A percentile compares a stretch with the other conserved stretches of the same genome.
Conservation (phyloP, 371 early-diverging fungal species). For the Mortierella sp. region DNA sequence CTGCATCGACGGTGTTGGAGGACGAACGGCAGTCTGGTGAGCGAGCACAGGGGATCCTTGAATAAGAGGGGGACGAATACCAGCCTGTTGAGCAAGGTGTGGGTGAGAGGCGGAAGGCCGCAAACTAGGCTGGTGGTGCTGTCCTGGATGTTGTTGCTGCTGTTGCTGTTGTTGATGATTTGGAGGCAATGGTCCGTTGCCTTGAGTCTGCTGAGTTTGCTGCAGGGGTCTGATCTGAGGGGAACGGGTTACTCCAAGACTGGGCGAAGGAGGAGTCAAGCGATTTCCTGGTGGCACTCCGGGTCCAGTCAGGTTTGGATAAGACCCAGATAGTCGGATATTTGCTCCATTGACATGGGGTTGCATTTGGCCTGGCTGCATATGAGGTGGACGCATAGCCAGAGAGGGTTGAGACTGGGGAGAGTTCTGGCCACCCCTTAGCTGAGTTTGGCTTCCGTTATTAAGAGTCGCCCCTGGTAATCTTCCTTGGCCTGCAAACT, state of each 20-base stretch:
- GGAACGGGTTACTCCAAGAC: constrained; percentile 17
- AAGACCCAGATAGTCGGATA: constrained; percentile 38
- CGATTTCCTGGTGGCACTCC: constrained; percentile 27
- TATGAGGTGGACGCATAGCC: constrained; percentile 26
- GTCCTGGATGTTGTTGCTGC: constrained; percentile 21
- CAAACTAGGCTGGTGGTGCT: constrained; percentile 31
- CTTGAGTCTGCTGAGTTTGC: constrained; percentile 20
- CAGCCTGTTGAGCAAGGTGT: constrained; percentile 28
- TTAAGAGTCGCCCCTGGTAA: constrained; percentile 19
- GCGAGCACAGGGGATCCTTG: constrained; percentile 40
- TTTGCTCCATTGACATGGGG: constrained; percentile 26
- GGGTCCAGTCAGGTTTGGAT: constrained; percentile 37
- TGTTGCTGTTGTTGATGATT: constrained; percentile 25
- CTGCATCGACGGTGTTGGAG: constrained; percentile 28
- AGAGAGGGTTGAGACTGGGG: constrained; percentile 33
- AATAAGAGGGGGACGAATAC: constrained; percentile 27
- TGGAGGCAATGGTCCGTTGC: constrained; percentile 14
- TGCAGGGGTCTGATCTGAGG: constrained; percentile 51
- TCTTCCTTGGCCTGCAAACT: constrained; percentile 32
- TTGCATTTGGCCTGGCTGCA: constrained; percentile 20
- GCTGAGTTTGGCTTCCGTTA: constrained; percentile 28
- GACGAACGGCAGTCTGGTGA: constrained; percentile 33
- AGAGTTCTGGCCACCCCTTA: constrained; percentile 28
- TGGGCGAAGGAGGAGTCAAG: constrained; percentile 42
- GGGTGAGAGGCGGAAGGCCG: constrained; percentile 43